Conservation (phyloP, 2,329 filamentous ascomycete species). For the Gnomoniopsis smithogilvyi region DNA sequence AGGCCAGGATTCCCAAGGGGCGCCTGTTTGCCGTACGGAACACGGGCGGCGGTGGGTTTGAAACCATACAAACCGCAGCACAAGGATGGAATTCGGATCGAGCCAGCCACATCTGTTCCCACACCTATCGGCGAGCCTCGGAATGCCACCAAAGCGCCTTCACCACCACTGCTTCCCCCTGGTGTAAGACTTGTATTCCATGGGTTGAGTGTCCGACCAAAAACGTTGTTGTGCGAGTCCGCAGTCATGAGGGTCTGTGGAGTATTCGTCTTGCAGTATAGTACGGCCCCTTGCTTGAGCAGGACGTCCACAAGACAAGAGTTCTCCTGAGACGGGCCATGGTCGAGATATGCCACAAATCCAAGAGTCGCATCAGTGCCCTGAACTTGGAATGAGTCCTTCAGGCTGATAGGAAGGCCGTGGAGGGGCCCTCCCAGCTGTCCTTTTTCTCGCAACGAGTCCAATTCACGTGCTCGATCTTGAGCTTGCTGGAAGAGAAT, state of each 20-base stretch:
- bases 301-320: slow-evolving; percentile 18
- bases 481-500: slow-evolving; percentile 13
- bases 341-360: slow-evolving; percentile 14
- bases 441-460: slow-evolving; percentile 5
- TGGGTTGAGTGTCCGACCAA: slow-evolving; percentile 14
- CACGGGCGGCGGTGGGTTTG: slow-evolving; percentile 13
- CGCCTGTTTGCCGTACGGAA: slow-evolving; percentile 17
- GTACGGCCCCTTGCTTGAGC: slow-evolving; percentile 17
- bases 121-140: slow-evolving; percentile 19
- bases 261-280: slow-evolving; percentile 20
- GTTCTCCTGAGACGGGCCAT: slow-evolving; percentile 15
- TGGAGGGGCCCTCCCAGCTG: slow-evolving; percentile 13
- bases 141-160: slow-evolving; percentile 18
- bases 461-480: slow-evolving; percentile 13
- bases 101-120: slow-evolving; percentile 20
- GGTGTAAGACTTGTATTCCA: slow-evolving; percentile 17
- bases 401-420: slow-evolving; percentile 16
- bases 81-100: slow-evolving; percentile 19
- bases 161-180: slow-evolving; percentile 20
- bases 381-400: slow-evolving; percentile 17
- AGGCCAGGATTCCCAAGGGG: slow-evolving; percentile 14
- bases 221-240: slow-evolving; percentile 18
- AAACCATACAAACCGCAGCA: slow-evolving; percentile 21
- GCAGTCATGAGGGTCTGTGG: slow-evolving; percentile 21
- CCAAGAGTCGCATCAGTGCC: slow-evolving; percentile 15